Evolutionary conservation across 495 filamentous ascomycete genomes (phyloP).

Genomic region (Penicillium nucicola): DNA sequence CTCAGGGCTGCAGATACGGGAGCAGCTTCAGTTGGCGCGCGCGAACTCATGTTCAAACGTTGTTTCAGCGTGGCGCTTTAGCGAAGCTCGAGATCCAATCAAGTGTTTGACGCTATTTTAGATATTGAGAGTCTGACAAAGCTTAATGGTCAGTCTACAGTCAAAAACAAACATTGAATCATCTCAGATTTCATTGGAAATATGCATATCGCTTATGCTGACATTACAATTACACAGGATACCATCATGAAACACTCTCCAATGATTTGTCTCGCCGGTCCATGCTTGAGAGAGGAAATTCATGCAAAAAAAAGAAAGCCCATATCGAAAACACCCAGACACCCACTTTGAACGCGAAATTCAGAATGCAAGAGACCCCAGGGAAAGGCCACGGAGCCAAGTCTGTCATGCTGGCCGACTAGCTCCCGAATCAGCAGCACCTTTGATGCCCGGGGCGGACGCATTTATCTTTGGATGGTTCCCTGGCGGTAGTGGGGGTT

Average conservation of each 20-base stretch:
- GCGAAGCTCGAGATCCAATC: slow-evolving; percentile 13
- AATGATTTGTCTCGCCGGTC: slow-evolving; percentile 18
- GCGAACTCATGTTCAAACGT: slow-evolving; percentile 11
- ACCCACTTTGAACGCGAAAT: background rate
- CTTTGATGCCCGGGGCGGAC: slow-evolving; percentile 15
- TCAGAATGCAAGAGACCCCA: slow-evolving; percentile 10
- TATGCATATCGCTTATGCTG: slow-evolving; percentile 21
- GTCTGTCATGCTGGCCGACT: slow-evolving; percentile 35
- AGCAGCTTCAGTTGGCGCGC: slow-evolving; percentile 24
- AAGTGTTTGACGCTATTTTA: background rate
- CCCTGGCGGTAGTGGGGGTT: slow-evolving; percentile 29
- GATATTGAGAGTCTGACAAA: background rate
- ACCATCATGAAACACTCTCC: slow-evolving; percentile 8
- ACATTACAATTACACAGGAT: slow-evolving; percentile 23
- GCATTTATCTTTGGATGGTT: slow-evolving; percentile 24
- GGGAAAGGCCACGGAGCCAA: background rate
- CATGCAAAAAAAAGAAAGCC: slow-evolving; percentile 19
- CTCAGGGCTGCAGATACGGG: slow-evolving; percentile 1
- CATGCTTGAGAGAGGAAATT: slow-evolving; percentile 29
- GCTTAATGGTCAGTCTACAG: background rate
- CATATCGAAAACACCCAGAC: slow-evolving; percentile 6
- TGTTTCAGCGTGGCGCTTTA: slow-evolving; percentile 11
- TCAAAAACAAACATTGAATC: background rate
- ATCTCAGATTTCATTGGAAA: slow-evolving; percentile 6
- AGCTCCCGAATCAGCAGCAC: slow-evolving; percentile 28